Conservation (phyloP, 331 rosid species). For the Arachis monticola region DNA sequence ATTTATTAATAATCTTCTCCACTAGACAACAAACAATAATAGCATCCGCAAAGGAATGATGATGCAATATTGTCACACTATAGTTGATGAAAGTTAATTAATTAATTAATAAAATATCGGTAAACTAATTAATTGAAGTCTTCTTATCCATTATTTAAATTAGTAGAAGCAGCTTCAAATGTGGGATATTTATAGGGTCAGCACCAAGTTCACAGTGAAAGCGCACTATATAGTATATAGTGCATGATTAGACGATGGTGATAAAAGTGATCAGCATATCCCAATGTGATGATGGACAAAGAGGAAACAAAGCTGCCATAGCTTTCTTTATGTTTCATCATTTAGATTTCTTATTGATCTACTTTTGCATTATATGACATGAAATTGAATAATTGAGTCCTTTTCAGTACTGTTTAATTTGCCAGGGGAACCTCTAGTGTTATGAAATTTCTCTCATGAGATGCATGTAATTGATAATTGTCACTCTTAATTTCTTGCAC, state of each 20-base stretch:
- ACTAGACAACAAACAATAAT: background rate
- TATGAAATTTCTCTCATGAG: conserved; percentile 8
- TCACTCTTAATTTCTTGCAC: background rate
- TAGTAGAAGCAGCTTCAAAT: conserved; percentile 26
- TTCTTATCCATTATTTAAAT: conserved; percentile 18
- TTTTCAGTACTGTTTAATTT: background rate
- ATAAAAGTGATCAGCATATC: conserved; percentile 34
- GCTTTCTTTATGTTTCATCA: conserved; percentile 46
- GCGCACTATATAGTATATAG: conserved; percentile 41
- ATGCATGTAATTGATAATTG: conserved; percentile 3
- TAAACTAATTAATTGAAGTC: no score
- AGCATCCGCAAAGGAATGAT: conserved; percentile 26
- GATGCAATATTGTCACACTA: conserved; percentile 22
- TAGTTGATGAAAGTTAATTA: background rate
- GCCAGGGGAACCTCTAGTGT: background rate
- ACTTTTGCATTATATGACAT: conserved; percentile 15
- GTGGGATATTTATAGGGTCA: conserved; percentile 36
- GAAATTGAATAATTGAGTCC: background rate
- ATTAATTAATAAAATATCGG: conserved; percentile 4
- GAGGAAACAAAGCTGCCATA: conserved; percentile 51
- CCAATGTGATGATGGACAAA: conserved; percentile 44
- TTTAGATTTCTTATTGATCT: conserved; percentile 28
- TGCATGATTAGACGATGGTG: conserved; percentile 39
- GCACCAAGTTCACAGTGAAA: conserved; percentile 45
- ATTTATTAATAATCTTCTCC: conserved; percentile 19